These are phyloP conservation scores for Ophiostoma piceae DNA, from an alignment of 2,329 filamentous ascomycete species.

Conservation along the genomic window DNA sequence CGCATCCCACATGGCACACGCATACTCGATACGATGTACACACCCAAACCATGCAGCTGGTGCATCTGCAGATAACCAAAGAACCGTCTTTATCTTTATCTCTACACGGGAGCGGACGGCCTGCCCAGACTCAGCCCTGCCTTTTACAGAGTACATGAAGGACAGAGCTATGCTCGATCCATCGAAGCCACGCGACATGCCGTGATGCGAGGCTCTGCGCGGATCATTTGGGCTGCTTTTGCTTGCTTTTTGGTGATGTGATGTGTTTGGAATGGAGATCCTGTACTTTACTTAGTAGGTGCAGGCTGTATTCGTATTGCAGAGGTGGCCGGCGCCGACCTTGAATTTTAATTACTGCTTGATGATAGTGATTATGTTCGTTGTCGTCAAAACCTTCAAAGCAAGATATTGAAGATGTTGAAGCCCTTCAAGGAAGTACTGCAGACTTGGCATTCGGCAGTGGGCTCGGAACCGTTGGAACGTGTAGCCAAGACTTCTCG, in stretches of 20 bases:
- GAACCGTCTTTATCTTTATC: not conserved
- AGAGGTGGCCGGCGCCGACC: not conserved
- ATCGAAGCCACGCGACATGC: not conserved
- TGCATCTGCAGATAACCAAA: not conserved
- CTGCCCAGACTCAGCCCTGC: slow-evolving; percentile 9
- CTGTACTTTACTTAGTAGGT: not conserved
- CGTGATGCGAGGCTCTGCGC: slow-evolving; percentile 1
- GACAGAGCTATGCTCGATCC: not conserved
- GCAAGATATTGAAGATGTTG: too few species aligned
- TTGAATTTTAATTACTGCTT: not conserved
- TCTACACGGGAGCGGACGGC: not conserved
- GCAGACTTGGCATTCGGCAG: slow-evolving; percentile 8
- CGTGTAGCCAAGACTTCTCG: not conserved
- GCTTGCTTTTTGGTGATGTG: not conserved
- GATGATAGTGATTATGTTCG: too few species aligned
- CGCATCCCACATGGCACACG: slow-evolving; percentile 6
- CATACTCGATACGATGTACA: not conserved
- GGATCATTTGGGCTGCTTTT: not conserved
- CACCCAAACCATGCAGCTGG: not conserved
- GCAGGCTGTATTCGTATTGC: not conserved
- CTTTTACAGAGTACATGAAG: not conserved
- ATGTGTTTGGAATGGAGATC: not conserved
- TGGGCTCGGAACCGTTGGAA: not conserved
- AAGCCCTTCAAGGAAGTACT: not conserved
- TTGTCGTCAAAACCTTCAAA: too few species aligned